Conservation (phyloP, 2,329 filamentous ascomycete species). For the Colletotrichum musicola region DNA sequence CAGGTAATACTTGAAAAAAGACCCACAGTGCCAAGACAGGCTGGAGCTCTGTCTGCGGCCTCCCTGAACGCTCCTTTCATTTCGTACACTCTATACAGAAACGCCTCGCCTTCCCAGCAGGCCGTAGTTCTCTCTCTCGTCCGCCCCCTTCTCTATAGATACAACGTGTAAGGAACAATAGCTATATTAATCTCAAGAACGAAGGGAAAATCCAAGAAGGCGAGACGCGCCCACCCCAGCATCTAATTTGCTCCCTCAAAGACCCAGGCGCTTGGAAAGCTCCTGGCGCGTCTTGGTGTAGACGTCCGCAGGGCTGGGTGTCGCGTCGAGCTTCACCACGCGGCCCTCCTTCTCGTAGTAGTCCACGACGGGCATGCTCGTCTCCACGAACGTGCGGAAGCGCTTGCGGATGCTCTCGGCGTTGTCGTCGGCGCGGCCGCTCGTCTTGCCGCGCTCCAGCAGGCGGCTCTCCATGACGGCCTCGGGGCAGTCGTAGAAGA, state of each 20-base stretch:
- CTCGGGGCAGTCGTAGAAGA: conserved; percentile 96
- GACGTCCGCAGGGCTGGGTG: conserved; percentile 72
- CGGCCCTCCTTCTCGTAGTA: conserved; percentile 81
- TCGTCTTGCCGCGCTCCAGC: conserved; percentile 91
- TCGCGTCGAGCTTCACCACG: conserved; percentile 85
- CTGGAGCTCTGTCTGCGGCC: conserved; percentile 4
- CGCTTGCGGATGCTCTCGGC: conserved; percentile 95
- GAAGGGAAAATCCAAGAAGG: not conserved
- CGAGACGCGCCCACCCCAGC: not conserved
- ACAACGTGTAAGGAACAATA: not conserved
- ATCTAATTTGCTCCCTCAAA: not conserved
- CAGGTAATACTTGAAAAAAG: not conserved
- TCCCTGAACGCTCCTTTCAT: not conserved
- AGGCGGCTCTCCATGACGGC: conserved; percentile 86
- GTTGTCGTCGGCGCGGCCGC: conserved; percentile 92
- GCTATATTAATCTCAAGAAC: not conserved
- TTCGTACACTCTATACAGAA: not conserved
- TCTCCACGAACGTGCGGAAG: conserved; percentile 93
- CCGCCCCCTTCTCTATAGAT: not conserved
- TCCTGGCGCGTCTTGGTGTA: conserved; percentile 65
- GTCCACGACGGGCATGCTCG: conserved; percentile 96
- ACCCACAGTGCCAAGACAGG: conserved; percentile 1
- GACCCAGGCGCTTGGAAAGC: conserved; percentile 63
- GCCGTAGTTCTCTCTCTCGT: not conserved
- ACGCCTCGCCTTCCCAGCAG: not conserved